Conservation (phyloP, 2,329 filamentous ascomycete species). For the Endocalyx cinctus region DNA sequence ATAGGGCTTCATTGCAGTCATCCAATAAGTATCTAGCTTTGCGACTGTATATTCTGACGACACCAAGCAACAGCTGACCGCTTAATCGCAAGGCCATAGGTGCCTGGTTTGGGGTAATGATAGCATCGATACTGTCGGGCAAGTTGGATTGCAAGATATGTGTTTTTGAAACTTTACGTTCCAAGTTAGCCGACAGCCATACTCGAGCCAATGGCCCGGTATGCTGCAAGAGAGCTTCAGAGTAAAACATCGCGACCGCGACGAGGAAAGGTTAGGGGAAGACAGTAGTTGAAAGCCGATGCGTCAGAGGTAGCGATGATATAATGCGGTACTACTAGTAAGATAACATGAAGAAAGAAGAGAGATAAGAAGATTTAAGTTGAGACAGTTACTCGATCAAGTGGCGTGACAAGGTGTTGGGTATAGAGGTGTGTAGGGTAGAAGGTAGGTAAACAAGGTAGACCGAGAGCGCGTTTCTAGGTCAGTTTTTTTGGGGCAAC, state of each 20-base stretch:
- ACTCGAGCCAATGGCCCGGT: constrained; percentile 94
- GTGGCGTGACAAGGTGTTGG: no score
- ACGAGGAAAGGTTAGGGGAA: constrained; percentile 13
- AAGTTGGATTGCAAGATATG: constrained; percentile 94
- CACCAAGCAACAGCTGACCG: constrained; percentile 88
- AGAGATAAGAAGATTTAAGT: no score
- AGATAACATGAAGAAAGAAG: no score
- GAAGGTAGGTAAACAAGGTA: no score
- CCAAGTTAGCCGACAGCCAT: constrained; percentile 96
- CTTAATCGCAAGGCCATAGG: constrained; percentile 93
- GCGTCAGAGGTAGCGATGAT: not conserved
- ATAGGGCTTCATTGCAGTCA: constrained; percentile 93
- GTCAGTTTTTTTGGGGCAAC: no score
- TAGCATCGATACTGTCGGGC: constrained; percentile 89
- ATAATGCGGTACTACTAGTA: no score
- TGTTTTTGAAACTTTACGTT: constrained; percentile 96
- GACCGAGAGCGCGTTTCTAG: no score
- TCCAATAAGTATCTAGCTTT: constrained; percentile 95
- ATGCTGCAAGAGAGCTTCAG: constrained; percentile 91
- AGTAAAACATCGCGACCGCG: constrained; percentile 81
- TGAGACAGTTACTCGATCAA: no score
- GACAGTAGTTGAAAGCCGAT: no score
- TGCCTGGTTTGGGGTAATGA: constrained; percentile 87
- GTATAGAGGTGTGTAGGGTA: no score
- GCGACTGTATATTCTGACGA: constrained; percentile 94